A percentile compares a stretch with the other conserved stretches of the same genome.
These are phyloP conservation scores for Mucor sp. DNA, from an alignment of 371 early-diverging fungal species.

Conservation along the genomic window DNA sequence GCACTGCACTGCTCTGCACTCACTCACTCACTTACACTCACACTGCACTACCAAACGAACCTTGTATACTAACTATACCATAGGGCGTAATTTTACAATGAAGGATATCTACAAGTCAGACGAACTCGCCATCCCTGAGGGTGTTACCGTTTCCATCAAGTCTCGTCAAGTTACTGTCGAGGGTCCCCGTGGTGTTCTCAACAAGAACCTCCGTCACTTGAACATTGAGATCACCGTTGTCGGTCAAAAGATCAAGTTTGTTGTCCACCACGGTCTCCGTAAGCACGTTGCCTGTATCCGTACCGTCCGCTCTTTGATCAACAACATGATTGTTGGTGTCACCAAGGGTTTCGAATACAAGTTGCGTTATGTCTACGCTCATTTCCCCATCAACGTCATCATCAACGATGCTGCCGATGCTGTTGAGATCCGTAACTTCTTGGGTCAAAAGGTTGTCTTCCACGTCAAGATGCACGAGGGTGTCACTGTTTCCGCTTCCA, in stretches of 20 bases:
- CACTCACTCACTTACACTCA: not conserved
- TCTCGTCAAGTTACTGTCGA: slow-evolving; percentile 76
- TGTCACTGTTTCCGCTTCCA: slow-evolving; percentile 84
- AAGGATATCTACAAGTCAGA: slow-evolving; percentile 88
- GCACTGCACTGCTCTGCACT: no score
- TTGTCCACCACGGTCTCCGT: slow-evolving; percentile 97
- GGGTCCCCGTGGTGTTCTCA: slow-evolving; percentile 90
- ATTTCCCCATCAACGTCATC: slow-evolving; percentile 99
- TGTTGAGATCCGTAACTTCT: slow-evolving; percentile 99
- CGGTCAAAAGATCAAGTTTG: slow-evolving; percentile 67
- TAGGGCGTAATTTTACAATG: slow-evolving; percentile 46
- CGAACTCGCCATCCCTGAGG: slow-evolving; percentile 78
- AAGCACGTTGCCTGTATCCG: slow-evolving; percentile 99
- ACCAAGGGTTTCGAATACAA: slow-evolving; percentile 99
- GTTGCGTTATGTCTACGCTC: slow-evolving; percentile 99
- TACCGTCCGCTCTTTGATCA: slow-evolving; percentile 95
- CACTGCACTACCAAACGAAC: not conserved
- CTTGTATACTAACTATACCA: not conserved
- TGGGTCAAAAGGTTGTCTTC: slow-evolving; percentile 98
- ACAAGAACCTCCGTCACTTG: slow-evolving; percentile 95
- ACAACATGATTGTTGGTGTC: slow-evolving; percentile 99
- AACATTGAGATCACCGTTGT: slow-evolving; percentile 82
- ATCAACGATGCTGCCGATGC: slow-evolving; percentile 81
- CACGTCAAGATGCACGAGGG: slow-evolving; percentile 92
- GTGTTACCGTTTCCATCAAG: slow-evolving; percentile 78